phyloP scores from a whole-genome alignment of 2,329 filamentous ascomycete genomes.

The Claviceps digitariae region DNA sequence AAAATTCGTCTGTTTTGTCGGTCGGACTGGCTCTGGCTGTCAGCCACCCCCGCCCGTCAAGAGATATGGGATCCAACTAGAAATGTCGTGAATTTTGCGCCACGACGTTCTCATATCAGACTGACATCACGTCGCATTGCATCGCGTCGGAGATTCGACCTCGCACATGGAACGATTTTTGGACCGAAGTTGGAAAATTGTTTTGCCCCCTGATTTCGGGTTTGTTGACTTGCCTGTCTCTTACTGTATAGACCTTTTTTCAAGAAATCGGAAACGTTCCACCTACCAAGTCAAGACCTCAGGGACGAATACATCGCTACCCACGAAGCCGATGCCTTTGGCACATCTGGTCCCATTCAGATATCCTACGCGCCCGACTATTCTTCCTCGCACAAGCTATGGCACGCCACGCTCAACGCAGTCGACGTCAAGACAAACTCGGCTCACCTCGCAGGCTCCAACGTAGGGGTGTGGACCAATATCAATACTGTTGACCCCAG shows the following conservation, averaged over 20 bases:
- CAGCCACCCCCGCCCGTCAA: no score
- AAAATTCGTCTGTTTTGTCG: no score
- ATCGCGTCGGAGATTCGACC: no score
- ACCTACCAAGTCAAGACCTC: constrained; percentile 21
- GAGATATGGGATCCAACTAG: no score
- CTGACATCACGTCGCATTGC: no score
- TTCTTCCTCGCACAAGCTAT: constrained; percentile 27
- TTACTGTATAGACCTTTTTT: constrained; percentile 29
- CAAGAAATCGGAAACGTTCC: constrained; percentile 35
- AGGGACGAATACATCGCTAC: constrained; percentile 22
- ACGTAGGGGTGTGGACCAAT: constrained; percentile 35
- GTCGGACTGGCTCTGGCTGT: no score
- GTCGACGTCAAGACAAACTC: constrained; percentile 28
- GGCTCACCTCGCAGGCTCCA: constrained; percentile 34
- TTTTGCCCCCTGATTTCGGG: not conserved
- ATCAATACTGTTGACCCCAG: constrained; percentile 33
- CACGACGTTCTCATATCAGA: no score
- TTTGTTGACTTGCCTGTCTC: not conserved
- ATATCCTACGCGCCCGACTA: constrained; percentile 30
- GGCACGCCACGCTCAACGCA: constrained; percentile 32
- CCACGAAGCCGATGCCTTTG: constrained; percentile 27
- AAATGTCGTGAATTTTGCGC: no score
- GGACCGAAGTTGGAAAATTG: no score
- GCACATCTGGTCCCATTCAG: constrained; percentile 32
- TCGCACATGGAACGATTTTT: no score